Conservation (phyloP, 108 stramenopile species). For the Nannochloropsis gaditana region DNA sequence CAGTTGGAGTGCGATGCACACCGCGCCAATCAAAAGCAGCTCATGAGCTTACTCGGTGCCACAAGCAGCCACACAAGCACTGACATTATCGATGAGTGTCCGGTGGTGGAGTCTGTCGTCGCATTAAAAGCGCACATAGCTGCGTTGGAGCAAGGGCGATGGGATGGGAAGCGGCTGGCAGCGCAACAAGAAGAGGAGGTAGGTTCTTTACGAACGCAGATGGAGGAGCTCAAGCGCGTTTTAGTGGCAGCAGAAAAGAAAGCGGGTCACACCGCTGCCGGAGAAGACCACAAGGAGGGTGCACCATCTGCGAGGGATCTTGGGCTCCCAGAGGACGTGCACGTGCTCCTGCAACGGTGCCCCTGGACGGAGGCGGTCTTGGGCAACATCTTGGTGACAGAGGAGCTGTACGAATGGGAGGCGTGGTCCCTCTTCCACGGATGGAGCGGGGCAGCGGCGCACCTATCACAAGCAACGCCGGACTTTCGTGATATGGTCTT, state of each 20-base stretch:
- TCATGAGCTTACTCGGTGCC: neutral
- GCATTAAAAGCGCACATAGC: constrained; percentile 1
- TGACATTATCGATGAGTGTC: neutral
- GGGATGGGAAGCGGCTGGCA: neutral
- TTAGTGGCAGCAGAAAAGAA: neutral
- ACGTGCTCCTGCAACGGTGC: neutral
- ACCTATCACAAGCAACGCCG: neutral
- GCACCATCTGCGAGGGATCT: neutral
- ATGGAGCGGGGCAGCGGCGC: neutral
- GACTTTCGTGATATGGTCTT: neutral
- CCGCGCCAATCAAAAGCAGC: neutral
- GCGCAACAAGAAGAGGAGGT: neutral
- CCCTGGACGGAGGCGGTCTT: neutral
- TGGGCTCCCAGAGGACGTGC: constrained; percentile 9
- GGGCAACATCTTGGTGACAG: neutral
- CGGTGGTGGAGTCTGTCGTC: neutral
- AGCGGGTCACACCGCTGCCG: neutral
- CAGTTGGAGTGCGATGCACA: neutral
- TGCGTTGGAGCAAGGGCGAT: neutral
- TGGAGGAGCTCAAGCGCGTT: neutral
- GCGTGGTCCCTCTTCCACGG: neutral
- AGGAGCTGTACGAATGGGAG: neutral
- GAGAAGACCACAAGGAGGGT: neutral
- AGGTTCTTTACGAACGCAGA: neutral
- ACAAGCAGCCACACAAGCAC: neutral